Conservation (phyloP, 2,329 filamentous ascomycete species). For the Blastomyces parvus region DNA sequence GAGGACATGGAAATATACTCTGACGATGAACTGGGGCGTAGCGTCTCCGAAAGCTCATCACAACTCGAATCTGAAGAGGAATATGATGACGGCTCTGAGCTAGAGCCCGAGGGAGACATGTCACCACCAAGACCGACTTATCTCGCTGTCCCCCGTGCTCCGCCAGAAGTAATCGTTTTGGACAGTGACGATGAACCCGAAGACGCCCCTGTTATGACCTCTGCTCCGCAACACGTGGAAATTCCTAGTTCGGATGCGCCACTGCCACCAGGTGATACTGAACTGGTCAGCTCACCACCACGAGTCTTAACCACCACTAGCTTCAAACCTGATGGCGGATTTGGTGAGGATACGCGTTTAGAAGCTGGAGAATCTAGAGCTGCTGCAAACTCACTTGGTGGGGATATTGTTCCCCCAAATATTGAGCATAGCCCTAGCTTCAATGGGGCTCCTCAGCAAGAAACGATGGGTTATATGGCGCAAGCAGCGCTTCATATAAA, state of each 20-base stretch:
- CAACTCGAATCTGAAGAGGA: slow-evolving; percentile 8
- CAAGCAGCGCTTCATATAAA: neutral
- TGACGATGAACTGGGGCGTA: slow-evolving; percentile 4
- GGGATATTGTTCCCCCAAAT: neutral
- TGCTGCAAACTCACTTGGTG: neutral
- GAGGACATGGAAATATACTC: slow-evolving; percentile 9
- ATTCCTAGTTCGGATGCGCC: neutral
- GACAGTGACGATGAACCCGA: slow-evolving; percentile 32
- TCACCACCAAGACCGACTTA: neutral
- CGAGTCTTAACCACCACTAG: neutral
- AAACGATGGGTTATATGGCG: neutral
- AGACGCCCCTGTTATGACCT: neutral
- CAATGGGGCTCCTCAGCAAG: neutral
- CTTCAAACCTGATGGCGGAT: neutral
- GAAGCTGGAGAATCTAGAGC: neutral
- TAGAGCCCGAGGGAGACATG: neutral
- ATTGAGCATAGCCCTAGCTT: neutral
- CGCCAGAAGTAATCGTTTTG: slow-evolving; percentile 33
- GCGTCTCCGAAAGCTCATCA: slow-evolving; percentile 3
- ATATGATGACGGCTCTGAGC: neutral
- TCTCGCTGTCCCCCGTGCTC: slow-evolving; percentile 13
- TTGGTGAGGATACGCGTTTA: neutral
- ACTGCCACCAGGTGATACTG: neutral
- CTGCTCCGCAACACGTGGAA: neutral
- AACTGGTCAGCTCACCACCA: neutral